phyloP scores from a whole-genome alignment of 352 stramenopile species.

The Phytopythium oedochilum region DNA sequence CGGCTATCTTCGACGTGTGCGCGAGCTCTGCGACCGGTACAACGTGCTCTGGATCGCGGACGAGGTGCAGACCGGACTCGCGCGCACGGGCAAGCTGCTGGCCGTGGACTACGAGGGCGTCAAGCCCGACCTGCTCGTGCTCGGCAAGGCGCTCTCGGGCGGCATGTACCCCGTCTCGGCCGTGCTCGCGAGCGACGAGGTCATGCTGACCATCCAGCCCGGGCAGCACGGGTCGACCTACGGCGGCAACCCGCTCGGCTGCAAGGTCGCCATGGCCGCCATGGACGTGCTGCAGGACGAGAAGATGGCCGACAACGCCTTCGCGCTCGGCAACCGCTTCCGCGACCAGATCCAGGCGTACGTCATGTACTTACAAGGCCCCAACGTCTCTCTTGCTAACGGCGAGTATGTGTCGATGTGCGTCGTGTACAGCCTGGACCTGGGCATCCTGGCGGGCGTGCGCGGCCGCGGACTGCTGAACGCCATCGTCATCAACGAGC shows the following conservation, averaged over 20 bases:
- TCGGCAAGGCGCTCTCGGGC: slow-evolving; percentile 95
- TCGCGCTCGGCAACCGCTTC: slow-evolving; percentile 92
- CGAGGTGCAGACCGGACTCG: slow-evolving; percentile 97
- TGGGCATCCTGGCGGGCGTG: slow-evolving; percentile 71
- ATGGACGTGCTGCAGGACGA: slow-evolving; percentile 93
- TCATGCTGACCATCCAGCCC: slow-evolving; percentile 98
- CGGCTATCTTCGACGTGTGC: slow-evolving; percentile 92
- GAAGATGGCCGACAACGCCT: slow-evolving; percentile 93
- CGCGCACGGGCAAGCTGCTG: slow-evolving; percentile 96
- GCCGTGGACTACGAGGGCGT: slow-evolving; percentile 95
- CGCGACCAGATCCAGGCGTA: slow-evolving; percentile 83
- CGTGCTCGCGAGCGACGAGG: slow-evolving; percentile 94
- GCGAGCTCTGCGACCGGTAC: slow-evolving; percentile 94
- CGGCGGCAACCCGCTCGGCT: slow-evolving; percentile 96
- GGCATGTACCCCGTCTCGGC: slow-evolving; percentile 97
- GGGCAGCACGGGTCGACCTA: slow-evolving; percentile 97
- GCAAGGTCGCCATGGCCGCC: slow-evolving; percentile 95
- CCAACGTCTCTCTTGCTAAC: too few species aligned
- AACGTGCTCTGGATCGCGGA: slow-evolving; percentile 99
- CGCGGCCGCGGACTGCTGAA: slow-evolving; percentile 97
- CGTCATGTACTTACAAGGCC: neutral
- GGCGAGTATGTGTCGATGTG: too few species aligned
- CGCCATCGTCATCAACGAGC: slow-evolving; percentile 96
- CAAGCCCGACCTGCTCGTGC: slow-evolving; percentile 97
- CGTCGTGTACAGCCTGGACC: slow-evolving; percentile 58